A percentile compares a stretch with the other conserved stretches of the same genome.
Conservation (phyloP, 208 protist species). For the Wallacemonas sp. region DNA sequence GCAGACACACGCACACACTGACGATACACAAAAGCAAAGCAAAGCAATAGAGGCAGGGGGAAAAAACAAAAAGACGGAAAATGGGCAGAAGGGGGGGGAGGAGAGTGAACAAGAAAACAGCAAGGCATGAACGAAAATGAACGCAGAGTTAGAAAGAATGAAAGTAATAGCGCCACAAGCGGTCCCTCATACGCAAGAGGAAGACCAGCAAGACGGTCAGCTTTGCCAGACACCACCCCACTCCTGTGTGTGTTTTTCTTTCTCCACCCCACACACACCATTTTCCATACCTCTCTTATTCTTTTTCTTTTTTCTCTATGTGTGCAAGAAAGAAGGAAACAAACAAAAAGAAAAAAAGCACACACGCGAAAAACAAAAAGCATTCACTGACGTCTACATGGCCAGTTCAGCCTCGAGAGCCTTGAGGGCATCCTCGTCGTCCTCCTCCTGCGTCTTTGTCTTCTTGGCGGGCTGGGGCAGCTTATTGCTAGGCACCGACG, state of each 20-base stretch:
- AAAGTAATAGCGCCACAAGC: neutral
- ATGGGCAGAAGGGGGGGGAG: neutral
- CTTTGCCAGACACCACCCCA: too few relatives aligned
- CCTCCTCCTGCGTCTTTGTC: constrained; percentile 38
- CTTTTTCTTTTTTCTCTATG: too few relatives aligned
- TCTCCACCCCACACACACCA: too few relatives aligned
- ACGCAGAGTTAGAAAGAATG: neutral
- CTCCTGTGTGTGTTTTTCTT: too few relatives aligned
- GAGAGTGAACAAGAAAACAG: neutral
- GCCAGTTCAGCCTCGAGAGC: constrained; percentile 76
- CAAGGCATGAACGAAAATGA: neutral
- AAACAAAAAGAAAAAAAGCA: constrained; percentile 14
- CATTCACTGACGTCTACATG: constrained; percentile 16
- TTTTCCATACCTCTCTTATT: too few relatives aligned
- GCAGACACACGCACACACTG: too few relatives aligned
- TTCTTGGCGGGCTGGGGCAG: constrained; percentile 29
- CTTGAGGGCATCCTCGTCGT: constrained; percentile 77
- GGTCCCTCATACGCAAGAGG: neutral
- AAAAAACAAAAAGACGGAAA: neutral
- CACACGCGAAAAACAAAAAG: neutral
- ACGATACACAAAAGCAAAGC: neutral
- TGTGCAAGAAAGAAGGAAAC: constrained; percentile 13
- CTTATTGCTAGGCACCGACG: constrained; percentile 21
- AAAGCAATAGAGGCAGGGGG: neutral
- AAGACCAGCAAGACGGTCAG: neutral